Base-by-base conservation (phyloP, 2,329 filamentous ascomycete species). In the Nemania diffusa region DNA sequence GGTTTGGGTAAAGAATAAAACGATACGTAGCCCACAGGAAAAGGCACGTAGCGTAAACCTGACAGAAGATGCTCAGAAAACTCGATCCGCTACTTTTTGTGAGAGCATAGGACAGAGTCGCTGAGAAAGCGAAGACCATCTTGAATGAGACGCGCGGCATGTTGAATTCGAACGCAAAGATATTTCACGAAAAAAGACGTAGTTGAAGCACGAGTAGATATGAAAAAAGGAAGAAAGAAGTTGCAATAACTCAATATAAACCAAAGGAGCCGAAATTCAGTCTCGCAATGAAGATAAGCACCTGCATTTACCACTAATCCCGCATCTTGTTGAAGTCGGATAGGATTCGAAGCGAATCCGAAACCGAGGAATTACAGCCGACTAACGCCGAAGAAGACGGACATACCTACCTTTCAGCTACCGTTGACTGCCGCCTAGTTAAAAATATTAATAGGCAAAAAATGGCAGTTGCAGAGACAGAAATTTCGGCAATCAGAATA, bases 1-100 rank as follows among this genome's bases (percentile, higher is more conserved):
- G 8, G 40, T 71, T 71, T 2, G 69, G 69, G 24, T 71, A 71
- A 15, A 71, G 57, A 13, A 69, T 15, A 15, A 50, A 67, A 17
- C 42, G 26, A 56, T 69, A 64, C 20, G 63, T 3, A 11, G 24
- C 56, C 69, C 69, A 69, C 40, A 63, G 24, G 5, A 63, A 22
- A 17, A 71, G 44, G 26, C 50, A 55, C 50, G 37, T 15, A 20
- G 57, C 11, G 8, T 50, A 67, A 2, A 67, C 51, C 26, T 34
- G 53, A 56, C 17, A 63, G 40, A 71, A 60, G n/a, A 42, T 29
- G 32, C 15, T 42, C 3, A 50, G n/a, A 48, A 67, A 71, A 17
- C 50, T 42, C 17, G 50, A 48, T 20, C 61, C 64, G 44, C 51
- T n/a, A 9, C 32, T 4, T 55, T 62, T 67, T 2, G 64, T 42